Evolutionary conservation across 257 asterid species (phyloP).

Genomic region (Craterostigma plantagineum): DNA sequence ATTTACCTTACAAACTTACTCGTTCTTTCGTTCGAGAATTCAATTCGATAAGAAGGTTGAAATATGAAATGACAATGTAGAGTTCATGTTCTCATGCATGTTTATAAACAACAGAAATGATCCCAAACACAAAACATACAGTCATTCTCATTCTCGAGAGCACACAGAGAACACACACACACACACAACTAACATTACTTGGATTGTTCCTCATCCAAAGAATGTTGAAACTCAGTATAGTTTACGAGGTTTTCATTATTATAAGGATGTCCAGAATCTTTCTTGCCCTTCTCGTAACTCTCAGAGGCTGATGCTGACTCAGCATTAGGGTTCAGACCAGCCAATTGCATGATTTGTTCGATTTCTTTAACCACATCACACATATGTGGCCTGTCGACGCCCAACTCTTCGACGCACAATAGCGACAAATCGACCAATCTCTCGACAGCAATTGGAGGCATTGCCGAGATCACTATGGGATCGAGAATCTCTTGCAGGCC

Average conservation of each 20-base stretch:
- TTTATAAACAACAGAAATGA: too few relatives aligned
- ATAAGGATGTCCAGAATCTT: constrained; percentile 43
- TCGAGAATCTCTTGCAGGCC: constrained; percentile 54
- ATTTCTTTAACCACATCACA: constrained; percentile 72
- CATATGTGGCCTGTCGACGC: constrained; percentile 50
- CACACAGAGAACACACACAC: too few relatives aligned
- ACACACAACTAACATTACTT: constrained; percentile 12
- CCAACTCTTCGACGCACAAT: constrained; percentile 48
- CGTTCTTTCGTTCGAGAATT: too few relatives aligned
- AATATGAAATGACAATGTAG: too few relatives aligned
- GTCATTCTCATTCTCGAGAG: too few relatives aligned
- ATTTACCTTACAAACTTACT: too few relatives aligned
- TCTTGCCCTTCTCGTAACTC: constrained; percentile 31
- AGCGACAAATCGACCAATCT: constrained; percentile 52
- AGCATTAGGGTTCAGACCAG: constrained; percentile 56
- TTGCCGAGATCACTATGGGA: constrained; percentile 35
- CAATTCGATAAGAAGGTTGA: too few relatives aligned
- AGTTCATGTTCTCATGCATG: too few relatives aligned
- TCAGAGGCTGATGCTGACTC: constrained; percentile 78
- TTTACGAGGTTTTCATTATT: constrained; percentile 48
- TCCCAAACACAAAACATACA: too few relatives aligned
- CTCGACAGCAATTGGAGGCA: constrained; percentile 37
- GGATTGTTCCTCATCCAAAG: constrained; percentile 23
- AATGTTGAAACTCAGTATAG: constrained; percentile 27
- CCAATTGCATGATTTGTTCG: constrained; percentile 53